Evolutionary conservation across 2,329 filamentous ascomycete genomes (phyloP), one percentile per base, ranked within the genome.

Genomic region (Aureobasidium lini): DNA sequence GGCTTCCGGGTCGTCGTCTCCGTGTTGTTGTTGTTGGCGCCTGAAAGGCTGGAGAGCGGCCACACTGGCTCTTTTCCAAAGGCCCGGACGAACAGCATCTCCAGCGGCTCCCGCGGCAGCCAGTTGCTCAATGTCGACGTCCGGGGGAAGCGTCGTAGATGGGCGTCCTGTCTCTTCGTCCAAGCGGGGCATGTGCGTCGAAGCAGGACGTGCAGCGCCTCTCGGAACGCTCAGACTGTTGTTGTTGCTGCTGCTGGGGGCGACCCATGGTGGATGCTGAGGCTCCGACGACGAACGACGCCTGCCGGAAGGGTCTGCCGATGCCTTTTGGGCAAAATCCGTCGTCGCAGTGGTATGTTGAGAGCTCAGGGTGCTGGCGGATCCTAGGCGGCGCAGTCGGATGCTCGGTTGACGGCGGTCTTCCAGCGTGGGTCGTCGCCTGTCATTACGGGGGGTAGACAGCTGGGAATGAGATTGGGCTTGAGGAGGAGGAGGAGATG

Each of bases 401-500:
- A 61, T 61, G 18, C 59, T 61, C 15, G 59, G 59, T 46, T 57
- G 42, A 6, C 59, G 50, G 6, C 47, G 57, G 32, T 59, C 57
- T 2, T 52, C 57, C 18, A 59, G 47, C 1, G 47, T 59, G 11
- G 57, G 57, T 10, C 57, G 16, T 10, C 54, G 42, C 10, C 54
- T 29, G 43, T 47, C 54, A 32, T 48, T 48, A 34, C 54, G 54
- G 13, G 54, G 54, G 18, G 54, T 57, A 6, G 52, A 57, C 5
- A 16, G 32, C 32, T 16, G 46, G 1, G 7, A 13, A 9, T 39
- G 34, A 7, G 44, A 34, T n/a, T 11, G n/a, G 18, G 28, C 32
- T 1, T 9, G 42, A 57, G 42, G 23, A 15, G 53, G 40, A 3
- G 36, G 42, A 57, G 43, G 54, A 13, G 54, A 48, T n/a, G 43